Conservation (phyloP, 352 stramenopile genomes). For the Phytophthora fragariae region DNA sequence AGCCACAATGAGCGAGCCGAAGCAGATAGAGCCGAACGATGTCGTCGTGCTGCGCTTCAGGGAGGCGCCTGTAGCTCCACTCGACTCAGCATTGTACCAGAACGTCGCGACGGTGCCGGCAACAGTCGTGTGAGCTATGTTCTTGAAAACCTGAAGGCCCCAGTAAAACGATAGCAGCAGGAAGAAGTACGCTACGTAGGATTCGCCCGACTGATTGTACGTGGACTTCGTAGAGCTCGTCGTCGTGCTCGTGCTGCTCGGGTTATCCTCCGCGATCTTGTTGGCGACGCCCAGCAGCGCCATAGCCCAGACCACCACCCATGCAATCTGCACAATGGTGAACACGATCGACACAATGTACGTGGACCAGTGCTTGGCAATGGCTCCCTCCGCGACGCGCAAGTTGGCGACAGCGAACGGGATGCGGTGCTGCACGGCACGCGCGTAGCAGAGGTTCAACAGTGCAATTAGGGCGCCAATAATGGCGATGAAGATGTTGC, state of each 20-base stretch:
- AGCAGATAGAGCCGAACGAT: slow-evolving; percentile 96
- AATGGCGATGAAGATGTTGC: slow-evolving; percentile 75
- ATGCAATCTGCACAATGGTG: slow-evolving; percentile 90
- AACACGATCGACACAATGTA: slow-evolving; percentile 89
- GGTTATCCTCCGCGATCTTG: slow-evolving; percentile 70
- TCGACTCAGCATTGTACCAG: slow-evolving; percentile 93
- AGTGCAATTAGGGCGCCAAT: slow-evolving; percentile 69
- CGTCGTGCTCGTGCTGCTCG: slow-evolving; percentile 27
- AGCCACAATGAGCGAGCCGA: slow-evolving; percentile 94
- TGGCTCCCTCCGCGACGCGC: slow-evolving; percentile 84
- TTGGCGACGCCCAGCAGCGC: slow-evolving; percentile 90
- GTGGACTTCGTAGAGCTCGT: slow-evolving; percentile 38
- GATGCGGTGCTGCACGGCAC: slow-evolving; percentile 89
- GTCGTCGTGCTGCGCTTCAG: slow-evolving; percentile 90
- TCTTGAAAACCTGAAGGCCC: slow-evolving; percentile 92
- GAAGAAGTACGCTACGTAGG: slow-evolving; percentile 58
- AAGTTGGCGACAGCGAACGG: slow-evolving; percentile 95
- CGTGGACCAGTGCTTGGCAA: slow-evolving; percentile 90
- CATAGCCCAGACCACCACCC: slow-evolving; percentile 90
- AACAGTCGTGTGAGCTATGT: slow-evolving; percentile 94
- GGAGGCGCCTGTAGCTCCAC: slow-evolving; percentile 82
- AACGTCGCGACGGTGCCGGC: slow-evolving; percentile 95
- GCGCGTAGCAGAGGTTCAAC: slow-evolving; percentile 89
- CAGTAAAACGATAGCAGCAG: slow-evolving; percentile 94
- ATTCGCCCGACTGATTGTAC: slow-evolving; percentile 43